Percentiles rank a stretch among this genome's conserved stretches.
phyloP scores from a whole-genome alignment of 805 yeast species.

The Millerago galiae region DNA sequence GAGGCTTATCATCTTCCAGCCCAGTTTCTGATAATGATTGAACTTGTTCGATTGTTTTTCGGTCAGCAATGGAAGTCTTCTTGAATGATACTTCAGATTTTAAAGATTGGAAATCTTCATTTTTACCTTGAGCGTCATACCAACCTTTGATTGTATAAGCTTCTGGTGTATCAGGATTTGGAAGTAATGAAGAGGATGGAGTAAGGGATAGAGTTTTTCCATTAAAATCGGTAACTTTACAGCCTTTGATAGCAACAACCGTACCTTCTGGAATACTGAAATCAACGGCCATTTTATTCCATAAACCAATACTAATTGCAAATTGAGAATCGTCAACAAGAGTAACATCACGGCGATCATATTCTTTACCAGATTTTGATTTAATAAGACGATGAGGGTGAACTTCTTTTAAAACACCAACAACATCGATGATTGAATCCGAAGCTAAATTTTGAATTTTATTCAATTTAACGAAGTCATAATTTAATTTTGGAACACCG shows the following conservation, averaged over 20 bases:
- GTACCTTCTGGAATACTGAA: slow-evolving; percentile 70
- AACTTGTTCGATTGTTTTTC: slow-evolving; percentile 63
- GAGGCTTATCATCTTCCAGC: slow-evolving; percentile 60
- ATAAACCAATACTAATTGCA: slow-evolving; percentile 73
- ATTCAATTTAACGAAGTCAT: slow-evolving; percentile 65
- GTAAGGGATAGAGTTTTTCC: slow-evolving; percentile 81
- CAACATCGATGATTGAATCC: slow-evolving; percentile 73
- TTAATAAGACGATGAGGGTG: slow-evolving; percentile 71
- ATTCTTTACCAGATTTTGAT: slow-evolving; percentile 87
- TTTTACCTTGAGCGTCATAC: slow-evolving; percentile 78
- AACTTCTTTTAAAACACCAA: slow-evolving; percentile 79
- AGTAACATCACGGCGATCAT: slow-evolving; percentile 83
- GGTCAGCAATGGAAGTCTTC: slow-evolving; percentile 40
- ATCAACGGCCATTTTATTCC: slow-evolving; percentile 84
- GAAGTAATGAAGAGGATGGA: slow-evolving; percentile 64
- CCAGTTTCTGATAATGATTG: slow-evolving; percentile 61
- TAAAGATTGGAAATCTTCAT: slow-evolving; percentile 54
- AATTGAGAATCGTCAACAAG: slow-evolving; percentile 81
- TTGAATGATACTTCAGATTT: slow-evolving; percentile 43
- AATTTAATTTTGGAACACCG: slow-evolving; percentile 74
- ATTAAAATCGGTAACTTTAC: slow-evolving; percentile 79
- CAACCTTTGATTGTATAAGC: slow-evolving; percentile 89
- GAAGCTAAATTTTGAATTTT: slow-evolving; percentile 61
- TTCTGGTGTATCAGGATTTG: slow-evolving; percentile 86
- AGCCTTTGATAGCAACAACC: slow-evolving; percentile 89